Evolutionary conservation across 2,329 filamentous ascomycete species (phyloP), one percentile per base, ranked within the genome.

Genomic region (Dendrostoma leiphaemia): DNA sequence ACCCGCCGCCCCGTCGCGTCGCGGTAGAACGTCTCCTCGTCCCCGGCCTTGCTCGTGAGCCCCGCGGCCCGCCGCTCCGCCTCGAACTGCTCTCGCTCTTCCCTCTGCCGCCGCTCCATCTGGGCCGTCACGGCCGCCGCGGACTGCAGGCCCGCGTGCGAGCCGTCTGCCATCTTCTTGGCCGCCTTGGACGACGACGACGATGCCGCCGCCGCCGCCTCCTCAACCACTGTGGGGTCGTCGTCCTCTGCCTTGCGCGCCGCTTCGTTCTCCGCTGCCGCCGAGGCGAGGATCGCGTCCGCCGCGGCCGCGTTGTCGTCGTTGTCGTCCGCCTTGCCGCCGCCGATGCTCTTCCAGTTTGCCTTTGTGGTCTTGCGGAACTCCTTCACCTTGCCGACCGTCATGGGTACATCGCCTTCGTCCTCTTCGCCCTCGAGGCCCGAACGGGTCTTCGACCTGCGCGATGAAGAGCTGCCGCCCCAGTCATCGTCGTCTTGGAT

Each of bases 1-100:
- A 99, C 92, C 52, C 96, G 86, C n/a, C 92, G 83, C 12, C 94
- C 94, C 3, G 89, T 94, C 10, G 95, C 94, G 71, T 99, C 94
- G 63, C 94, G 89, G 69, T 97, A 97, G 23, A 97, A 91, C 0
- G 93, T 96, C 71, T 97, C 91, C 68, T 74, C 54, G 73, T 77
- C 31, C 63, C 80, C 82, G 23, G 77, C 19, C 56, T 58, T 41
- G 52, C 29, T 37, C 43, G n/a, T n/a, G n/a, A 74, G 13, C 72
- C 73, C n/a, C 71, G 69, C 40, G 35, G 62, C 63, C 4, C 51
- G 50, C 29, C 61, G 54, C 48, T 67, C 59, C 6, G 51, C 54
- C 43, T 67, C 69, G 31, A 71, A 67, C 56, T 69, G 67, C 23
- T 60, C 61, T 7, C 63, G 62, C 57, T 69, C 67, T 54, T 68